Base-by-base conservation (phyloP, 2,329 filamentous ascomycete species). In the Alternaria longipes region DNA sequence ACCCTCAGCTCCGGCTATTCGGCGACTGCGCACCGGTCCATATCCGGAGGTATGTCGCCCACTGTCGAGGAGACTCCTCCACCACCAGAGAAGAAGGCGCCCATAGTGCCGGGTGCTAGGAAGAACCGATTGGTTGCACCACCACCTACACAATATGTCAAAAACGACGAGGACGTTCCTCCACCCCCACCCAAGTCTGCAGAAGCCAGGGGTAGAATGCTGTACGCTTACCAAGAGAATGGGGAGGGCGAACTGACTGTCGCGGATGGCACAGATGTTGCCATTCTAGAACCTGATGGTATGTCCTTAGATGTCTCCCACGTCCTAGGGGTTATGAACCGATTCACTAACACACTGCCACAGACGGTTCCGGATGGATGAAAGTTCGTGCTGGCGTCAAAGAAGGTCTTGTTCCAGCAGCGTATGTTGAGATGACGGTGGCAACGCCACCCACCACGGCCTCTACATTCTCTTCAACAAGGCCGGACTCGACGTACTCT, bases 281-380 rank as follows among this genome's bases (percentile, higher is more conserved):
- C 83, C 0, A 85, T 98, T 45, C 72, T 97, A 5, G 94, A 97
- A 75, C 88, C 92, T 18, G 96, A 99, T 81, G 93, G 93, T 97
- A 87, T 83, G 89, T 83, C 50, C 8, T 44, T 14, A 36, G 65
- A 62, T 32, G 45, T 62, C 64, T 40, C 62, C 62, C 40, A 65
- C 63, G 59, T 66, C 62, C 51, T 59, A 55, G 60, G 62, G 57
- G 34, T 55, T 64, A 16, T 57, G 68, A 57, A 59, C 64, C 57
- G 55, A 58, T 11, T 60, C 54, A 62, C 69, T 73, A 62, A 71
- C 63, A 63, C 24, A 52, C 53, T 52, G 56, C 58, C 58, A 60
- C 64, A 97, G 94, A 97, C 79, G 94, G 94, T 60, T 89, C 90
- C 41, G 95, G 95, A 42, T 99, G 95, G 95, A 87, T 93, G 70